phyloP scores from a whole-genome alignment of 2,329 filamentous ascomycete genomes.

The Aspergillus sp. region DNA sequence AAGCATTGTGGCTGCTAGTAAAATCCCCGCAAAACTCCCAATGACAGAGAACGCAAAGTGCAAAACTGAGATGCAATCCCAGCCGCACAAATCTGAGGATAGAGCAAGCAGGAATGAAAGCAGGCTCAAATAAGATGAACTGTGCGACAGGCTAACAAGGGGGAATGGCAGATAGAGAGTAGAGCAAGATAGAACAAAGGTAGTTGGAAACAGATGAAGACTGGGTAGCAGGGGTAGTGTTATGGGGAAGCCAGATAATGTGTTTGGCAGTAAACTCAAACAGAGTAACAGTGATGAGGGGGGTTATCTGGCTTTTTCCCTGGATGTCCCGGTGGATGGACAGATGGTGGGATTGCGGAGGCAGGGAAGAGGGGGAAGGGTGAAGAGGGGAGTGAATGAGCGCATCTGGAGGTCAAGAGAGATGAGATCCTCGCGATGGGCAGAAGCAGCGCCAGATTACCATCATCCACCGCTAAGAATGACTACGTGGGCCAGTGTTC shows the following conservation, averaged over 20 bases:
- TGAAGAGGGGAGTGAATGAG: conserved; percentile 13
- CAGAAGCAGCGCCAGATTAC: conserved; percentile 2
- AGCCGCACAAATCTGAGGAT: not conserved
- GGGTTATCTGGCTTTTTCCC: not conserved
- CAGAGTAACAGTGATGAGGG: conserved; percentile 11
- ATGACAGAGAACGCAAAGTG: not conserved
- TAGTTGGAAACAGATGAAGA: not conserved
- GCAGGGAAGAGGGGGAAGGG: not conserved
- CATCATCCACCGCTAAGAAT: conserved; percentile 13
- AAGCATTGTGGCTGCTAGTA: conserved; percentile 31
- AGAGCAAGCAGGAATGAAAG: not conserved
- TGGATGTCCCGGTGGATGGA: not conserved
- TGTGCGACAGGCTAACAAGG: not conserved
- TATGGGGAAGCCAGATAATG: conserved; percentile 4
- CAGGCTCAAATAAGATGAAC: not conserved
- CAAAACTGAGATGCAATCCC: not conserved
- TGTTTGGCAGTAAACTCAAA: not conserved
- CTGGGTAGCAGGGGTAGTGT: not conserved
- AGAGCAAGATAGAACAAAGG: conserved; percentile 14
- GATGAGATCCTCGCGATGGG: not conserved
- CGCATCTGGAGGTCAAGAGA: conserved; percentile 7
- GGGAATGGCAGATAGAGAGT: not conserved
- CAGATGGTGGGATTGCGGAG: not conserved
- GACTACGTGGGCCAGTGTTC: conserved; percentile 25
- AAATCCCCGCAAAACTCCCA: not conserved